These are phyloP conservation scores for Pseudogymnoascus sp. DNA, from an alignment of 2,329 filamentous ascomycete genomes.

Conservation along the genomic window DNA sequence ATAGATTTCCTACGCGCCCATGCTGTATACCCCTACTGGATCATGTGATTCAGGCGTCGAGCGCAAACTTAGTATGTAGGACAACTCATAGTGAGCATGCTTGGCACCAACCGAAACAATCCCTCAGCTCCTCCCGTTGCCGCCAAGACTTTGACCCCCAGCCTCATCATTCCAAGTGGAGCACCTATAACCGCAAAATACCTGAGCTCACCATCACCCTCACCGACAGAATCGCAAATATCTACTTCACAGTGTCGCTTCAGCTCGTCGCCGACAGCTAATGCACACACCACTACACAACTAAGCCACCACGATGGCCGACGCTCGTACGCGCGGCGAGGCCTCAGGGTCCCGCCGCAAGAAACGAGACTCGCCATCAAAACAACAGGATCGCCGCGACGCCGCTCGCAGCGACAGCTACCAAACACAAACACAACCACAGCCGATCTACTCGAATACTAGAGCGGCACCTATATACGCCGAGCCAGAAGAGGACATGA, in stretches of 20 bases:
- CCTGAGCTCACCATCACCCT: background rate
- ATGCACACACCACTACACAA: conserved; percentile 5
- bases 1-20: background rate
- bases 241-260: background rate
- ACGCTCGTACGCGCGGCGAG: background rate
- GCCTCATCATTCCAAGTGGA: conserved; percentile 3
- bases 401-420: background rate
- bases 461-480: conserved; percentile 7
- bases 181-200: background rate
- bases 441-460: conserved; percentile 4
- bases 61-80: conserved; percentile 3
- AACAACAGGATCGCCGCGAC: conserved; percentile 10
- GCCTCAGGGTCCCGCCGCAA: background rate
- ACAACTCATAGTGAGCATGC: background rate
- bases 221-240: background rate
- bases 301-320: conserved; percentile 7
- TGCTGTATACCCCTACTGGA: background rate
- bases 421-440: conserved; percentile 3
- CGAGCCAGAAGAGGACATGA: conserved; percentile 4
- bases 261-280: background rate
- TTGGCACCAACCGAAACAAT: conserved; percentile 6
- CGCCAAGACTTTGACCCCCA: conserved; percentile 3
- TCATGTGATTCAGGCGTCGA: conserved; percentile 8
- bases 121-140: conserved; percentile 5
- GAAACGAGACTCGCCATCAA: conserved; percentile 9